Conservation (phyloP, 306 rosid genomes). For the Fragaria vesca region DNA sequence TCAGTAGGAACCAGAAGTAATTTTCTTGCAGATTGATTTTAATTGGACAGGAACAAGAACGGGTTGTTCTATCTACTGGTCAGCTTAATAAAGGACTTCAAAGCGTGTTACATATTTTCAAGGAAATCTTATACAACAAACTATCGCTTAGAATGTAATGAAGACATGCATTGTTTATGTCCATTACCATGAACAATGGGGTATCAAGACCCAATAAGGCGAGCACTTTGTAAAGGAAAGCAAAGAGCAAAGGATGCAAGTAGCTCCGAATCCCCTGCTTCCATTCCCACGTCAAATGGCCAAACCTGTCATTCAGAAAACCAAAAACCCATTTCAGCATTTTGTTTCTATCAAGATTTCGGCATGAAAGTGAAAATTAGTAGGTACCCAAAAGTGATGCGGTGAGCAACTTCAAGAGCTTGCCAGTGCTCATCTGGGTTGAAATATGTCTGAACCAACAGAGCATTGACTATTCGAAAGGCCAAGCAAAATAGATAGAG, state of each 20-base stretch:
- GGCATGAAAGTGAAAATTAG: neutral
- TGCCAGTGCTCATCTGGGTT: conserved; percentile 99
- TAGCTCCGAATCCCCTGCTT: conserved; percentile 80
- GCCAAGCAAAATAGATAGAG: conserved; percentile 53
- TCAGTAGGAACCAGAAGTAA: neutral
- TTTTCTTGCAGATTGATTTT: neutral
- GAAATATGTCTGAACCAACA: conserved; percentile 77
- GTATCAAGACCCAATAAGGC: conserved; percentile 64
- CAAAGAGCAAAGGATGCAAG: conserved; percentile 82
- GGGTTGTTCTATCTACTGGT: neutral
- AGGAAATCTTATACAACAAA: neutral
- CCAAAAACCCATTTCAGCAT: conserved; percentile 12
- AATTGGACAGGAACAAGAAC: neutral
- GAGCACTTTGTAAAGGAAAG: conserved; percentile 61
- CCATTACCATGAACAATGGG: conserved; percentile 75
- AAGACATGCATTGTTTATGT: neutral
- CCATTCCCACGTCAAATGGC: conserved; percentile 99
- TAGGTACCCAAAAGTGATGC: conserved; percentile 65
- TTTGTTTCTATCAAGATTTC: neutral
- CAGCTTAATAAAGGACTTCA: neutral
- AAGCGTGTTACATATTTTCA: neutral
- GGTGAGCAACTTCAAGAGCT: conserved; percentile 91
- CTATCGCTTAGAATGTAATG: neutral
- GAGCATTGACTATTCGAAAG: conserved; percentile 71
- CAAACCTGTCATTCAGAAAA: conserved; percentile 50